Percentiles rank a stretch among this genome's conserved stretches.
These are phyloP conservation scores for Takakia lepidozioides DNA, from an alignment of 225 moss, liverwort and hornwort genomes.

Conservation along the genomic window DNA sequence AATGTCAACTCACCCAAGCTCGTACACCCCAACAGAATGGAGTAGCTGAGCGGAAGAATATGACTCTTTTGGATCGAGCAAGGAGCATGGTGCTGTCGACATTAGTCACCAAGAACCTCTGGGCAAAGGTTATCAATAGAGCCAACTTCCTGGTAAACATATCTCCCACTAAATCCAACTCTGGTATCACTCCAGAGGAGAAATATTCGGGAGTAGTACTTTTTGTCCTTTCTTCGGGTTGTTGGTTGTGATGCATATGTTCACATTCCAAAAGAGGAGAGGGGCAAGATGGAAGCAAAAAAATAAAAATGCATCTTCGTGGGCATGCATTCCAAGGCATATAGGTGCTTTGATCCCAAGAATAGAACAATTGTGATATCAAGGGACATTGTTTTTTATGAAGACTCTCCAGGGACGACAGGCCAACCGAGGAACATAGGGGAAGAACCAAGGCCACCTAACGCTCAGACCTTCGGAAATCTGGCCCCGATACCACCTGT, in stretches of 20 bases:
- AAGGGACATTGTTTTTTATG: background rate
- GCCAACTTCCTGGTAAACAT: background rate
- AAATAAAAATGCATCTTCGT: background rate
- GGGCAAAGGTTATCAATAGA: background rate
- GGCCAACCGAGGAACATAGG: background rate
- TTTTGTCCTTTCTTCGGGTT: background rate
- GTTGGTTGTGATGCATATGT: too few relatives aligned
- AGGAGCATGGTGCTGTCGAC: background rate
- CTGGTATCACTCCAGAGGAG: background rate
- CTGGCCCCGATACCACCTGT: background rate
- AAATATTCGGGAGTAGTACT: background rate
- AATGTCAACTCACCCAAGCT: too few relatives aligned
- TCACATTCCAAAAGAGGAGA: too few relatives aligned
- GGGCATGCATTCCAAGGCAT: background rate
- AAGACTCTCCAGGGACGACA: background rate
- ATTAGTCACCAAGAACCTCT: background rate
- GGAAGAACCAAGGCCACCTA: background rate
- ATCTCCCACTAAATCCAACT: background rate
- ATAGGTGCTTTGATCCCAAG: background rate
- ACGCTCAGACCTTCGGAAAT: background rate
- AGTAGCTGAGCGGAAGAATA: background rate
- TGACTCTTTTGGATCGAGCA: background rate
- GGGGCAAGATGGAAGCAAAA: background rate
- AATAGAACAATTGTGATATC: background rate
- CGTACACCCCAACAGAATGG: background rate